phyloP scores from a whole-genome alignment of 306 rosid genomes.

The Luffa acutangula region DNA sequence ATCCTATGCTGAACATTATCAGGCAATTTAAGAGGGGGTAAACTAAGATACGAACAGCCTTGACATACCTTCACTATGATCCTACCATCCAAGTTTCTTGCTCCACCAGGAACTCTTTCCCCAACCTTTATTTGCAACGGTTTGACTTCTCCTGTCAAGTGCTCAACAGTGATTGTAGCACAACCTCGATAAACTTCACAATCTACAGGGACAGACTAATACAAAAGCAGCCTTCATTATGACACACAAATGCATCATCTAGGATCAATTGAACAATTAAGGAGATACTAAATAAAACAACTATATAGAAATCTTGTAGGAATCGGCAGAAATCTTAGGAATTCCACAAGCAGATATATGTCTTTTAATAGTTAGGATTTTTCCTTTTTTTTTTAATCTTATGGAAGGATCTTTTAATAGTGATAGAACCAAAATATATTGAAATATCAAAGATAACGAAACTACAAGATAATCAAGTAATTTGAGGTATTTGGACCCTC shows the following conservation, averaged over 20 bases:
- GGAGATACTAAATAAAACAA: not conserved
- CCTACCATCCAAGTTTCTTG: conserved; percentile 94
- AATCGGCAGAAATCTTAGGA: not conserved
- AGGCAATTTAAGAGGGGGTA: not conserved
- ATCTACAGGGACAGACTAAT: conserved; percentile 99
- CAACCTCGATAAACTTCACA: conserved; percentile 89
- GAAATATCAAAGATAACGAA: no score
- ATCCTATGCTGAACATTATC: not conserved
- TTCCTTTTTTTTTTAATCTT: not conserved
- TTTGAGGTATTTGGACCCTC: no score
- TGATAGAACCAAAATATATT: no score
- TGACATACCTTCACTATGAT: conserved; percentile 76
- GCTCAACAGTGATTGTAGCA: conserved; percentile 92
- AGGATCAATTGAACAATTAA: not conserved
- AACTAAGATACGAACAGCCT: not conserved
- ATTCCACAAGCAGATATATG: not conserved
- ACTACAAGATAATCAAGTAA: no score
- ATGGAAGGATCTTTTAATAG: not conserved
- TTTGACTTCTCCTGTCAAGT: conserved; percentile 92
- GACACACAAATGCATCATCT: conserved; percentile 23
- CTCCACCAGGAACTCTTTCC: conserved; percentile 94
- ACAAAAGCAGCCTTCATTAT: conserved; percentile 59
- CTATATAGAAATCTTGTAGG: not conserved
- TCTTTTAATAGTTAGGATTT: not conserved
- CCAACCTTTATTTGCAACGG: conserved; percentile 82